Base-by-base conservation (phyloP, 805 yeast genomes). In the Tetrapisispora namnaoensis region DNA sequence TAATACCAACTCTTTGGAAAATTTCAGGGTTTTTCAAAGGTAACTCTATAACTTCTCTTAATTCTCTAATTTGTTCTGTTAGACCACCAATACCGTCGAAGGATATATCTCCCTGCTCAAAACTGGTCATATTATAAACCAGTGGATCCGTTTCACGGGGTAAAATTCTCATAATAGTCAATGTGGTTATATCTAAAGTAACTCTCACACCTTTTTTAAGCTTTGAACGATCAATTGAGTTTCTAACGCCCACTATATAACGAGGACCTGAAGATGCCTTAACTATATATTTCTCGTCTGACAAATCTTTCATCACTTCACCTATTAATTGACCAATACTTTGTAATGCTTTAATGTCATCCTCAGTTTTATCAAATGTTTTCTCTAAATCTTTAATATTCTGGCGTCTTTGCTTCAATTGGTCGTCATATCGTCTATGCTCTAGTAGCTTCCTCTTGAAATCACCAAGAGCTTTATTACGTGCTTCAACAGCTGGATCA, bases 61-160 rank as follows among this genome's bases (percentile, higher is more conserved):
- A 77, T 70, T 93, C 98, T 60, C 98, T 78, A 58, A 93, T 89
- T 69, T 93, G 99, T 57, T 93, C 98, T 44, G 82, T 83, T 55
- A 93, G 77, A 52, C 99, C 99, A 75, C 99, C 99, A 62, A 93
- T 89, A 35, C 95, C 93, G 51, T 83, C 83, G 68, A 93, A 93
- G 20, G 96, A 84, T 53, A 91, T 82, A 60, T 89, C 97, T 53
- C 96, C 98, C n/a, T 96, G 96, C 67, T 90, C 95, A 62, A 93
- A 87, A 2, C 95, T 83, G 5, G 99, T 90, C 99, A 93, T 93
- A 70, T 91, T 93, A 69, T 93, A 93, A 54, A 93, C 98, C 62
- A 90, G 75, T 13, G 99, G 99, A 69, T 93, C 99, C 45, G 95
- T 98, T 69, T 93, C 99, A 62, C 99, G 80, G 17, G 99, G 99